Percentiles rank a stretch among this genome's conserved stretches.
These are phyloP conservation scores for Rubia peregrina DNA, from an alignment of 305 asterid genomes.

Conservation along the genomic window DNA sequence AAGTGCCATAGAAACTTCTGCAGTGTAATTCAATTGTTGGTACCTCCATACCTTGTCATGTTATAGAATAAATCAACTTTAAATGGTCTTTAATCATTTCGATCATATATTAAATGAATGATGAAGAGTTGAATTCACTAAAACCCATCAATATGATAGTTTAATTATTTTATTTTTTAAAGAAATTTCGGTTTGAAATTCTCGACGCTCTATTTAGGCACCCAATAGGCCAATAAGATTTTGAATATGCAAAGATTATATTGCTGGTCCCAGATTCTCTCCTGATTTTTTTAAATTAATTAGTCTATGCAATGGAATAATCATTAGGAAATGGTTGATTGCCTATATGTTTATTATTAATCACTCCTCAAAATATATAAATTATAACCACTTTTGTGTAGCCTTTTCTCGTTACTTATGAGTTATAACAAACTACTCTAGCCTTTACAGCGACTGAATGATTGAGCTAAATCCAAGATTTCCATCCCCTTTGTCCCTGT, in stretches of 20 bases:
- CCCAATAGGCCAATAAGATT: neutral
- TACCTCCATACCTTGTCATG: no score
- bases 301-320: neutral
- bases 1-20: no score
- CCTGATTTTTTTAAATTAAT: neutral
- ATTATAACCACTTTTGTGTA: neutral
- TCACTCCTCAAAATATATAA: neutral
- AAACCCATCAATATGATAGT: no score
- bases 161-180: no score
- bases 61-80: no score
- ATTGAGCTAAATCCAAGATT: neutral
- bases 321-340: neutral
- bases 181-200: neutral
- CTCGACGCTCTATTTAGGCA: neutral
- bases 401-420: conserved; percentile 1
- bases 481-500: neutral
- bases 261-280: neutral
- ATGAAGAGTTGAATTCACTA: no score
- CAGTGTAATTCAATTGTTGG: no score
- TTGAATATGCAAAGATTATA: neutral
- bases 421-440: neutral
- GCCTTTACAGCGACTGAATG: conserved; percentile 4
- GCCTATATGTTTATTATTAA: neutral
- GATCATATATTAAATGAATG: no score
- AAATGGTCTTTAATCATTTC: no score